Evolutionary conservation across 441 rosid genomes (phyloP), one percentile per base, ranked within the genome.

Genomic region (Raphanus hybrid): DNA sequence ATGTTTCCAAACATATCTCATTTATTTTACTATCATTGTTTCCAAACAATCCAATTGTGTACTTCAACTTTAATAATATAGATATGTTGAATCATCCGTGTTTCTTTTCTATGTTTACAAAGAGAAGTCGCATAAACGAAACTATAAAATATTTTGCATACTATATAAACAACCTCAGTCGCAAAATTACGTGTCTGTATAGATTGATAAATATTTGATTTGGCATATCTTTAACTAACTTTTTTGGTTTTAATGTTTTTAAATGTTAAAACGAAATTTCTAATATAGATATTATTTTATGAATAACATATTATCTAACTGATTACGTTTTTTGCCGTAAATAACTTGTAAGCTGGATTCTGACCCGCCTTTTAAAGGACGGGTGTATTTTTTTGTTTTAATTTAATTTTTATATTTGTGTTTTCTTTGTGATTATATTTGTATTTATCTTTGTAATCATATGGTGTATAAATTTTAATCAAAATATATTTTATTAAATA

Each of bases 81-180:
- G n/a, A n/a, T 11, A 23, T 54, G 66, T 59, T 77, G 63, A 65
- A 64, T 20, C 16, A 70, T 64, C 14, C 10, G 1, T 8, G 59
- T 41, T 34, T 3, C 6, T 18, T 62, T 55, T 62, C 57, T 26
- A 75, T 43, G 37, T 43, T 55, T 74, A 66, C 9, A 54, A 43
- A 61, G 8, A 12, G 16, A 27, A 1, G 5, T 71, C 45, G 20
- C 34, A 48, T 63, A 63, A 73, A 50, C 8, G 0, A 34, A 35
- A n/a, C 16, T 23, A 62, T 8, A 45, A 32, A 50, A 50, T n/a
- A 23, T 39, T 14, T 45, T 39, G 15, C 23, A 27, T 12, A 37
- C n/a, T 6, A 20, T 23, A 55, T 23, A 23, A 23, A 23, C 26
- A 35, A 39, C 4, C 10, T 59, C 4, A 12, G 12, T 41, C 14